These are phyloP conservation scores for Mortierella claussenii DNA, from an alignment of 192 early-diverging fungal species.

Conservation along the genomic window DNA sequence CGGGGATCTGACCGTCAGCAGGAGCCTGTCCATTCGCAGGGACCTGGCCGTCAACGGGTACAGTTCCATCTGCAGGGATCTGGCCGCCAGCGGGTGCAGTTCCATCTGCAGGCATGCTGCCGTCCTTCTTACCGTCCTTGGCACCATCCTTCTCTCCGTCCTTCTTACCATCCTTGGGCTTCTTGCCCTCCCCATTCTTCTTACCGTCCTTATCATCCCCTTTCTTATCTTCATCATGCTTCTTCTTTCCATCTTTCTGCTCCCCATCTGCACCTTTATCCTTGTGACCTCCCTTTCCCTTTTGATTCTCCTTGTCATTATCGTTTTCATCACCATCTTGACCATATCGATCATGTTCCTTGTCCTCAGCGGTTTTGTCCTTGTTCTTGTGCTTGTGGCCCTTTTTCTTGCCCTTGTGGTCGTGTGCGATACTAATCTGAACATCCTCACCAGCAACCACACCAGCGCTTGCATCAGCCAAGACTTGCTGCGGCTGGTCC, in stretches of 20 bases:
- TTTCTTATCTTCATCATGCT: not conserved
- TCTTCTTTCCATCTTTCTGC: not conserved
- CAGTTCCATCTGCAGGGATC: not conserved
- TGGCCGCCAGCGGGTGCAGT: not conserved
- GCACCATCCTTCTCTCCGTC: conserved; percentile 6
- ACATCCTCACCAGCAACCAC: too few species aligned
- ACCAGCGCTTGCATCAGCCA: too few species aligned
- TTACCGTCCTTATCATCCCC: conserved; percentile 5
- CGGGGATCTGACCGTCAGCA: not conserved
- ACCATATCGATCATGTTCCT: conserved; percentile 4
- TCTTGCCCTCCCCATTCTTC: conserved; percentile 16
- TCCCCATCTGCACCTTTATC: not conserved
- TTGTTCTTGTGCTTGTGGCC: not conserved
- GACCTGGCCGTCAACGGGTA: not conserved
- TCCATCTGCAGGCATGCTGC: not conserved
- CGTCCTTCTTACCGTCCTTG: conserved; percentile 10
- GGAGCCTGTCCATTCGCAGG: too few species aligned
- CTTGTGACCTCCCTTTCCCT: too few species aligned
- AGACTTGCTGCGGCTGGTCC: too few species aligned
- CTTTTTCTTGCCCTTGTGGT: conserved; percentile 5
- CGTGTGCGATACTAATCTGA: too few species aligned
- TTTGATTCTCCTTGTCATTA: too few species aligned
- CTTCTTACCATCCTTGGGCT: conserved; percentile 17
- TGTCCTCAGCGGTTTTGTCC: not conserved
- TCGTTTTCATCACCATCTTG: not conserved